A percentile compares a stretch with the other conserved stretches of the same genome.
These are phyloP conservation scores for Coniella lustricola DNA, from an alignment of 2,329 filamentous ascomycete genomes.

Conservation along the genomic window DNA sequence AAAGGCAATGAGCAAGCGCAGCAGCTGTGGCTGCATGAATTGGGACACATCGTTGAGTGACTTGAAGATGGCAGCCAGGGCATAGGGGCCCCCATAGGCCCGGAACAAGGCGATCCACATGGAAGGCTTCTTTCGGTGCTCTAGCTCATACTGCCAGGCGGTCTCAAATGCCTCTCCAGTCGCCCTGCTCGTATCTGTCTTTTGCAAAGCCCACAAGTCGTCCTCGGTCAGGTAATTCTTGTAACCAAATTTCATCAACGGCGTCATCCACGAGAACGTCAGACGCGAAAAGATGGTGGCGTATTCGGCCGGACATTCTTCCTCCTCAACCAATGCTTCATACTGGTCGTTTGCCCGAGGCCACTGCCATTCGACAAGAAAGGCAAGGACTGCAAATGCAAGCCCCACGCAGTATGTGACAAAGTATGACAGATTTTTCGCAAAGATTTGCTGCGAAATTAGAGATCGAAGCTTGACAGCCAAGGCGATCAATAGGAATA, in stretches of 20 bases:
- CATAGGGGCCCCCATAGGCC: conserved; percentile 80
- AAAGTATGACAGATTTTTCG: conserved; percentile 65
- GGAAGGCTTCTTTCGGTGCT: conserved; percentile 61
- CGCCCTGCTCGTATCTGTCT: conserved; percentile 67
- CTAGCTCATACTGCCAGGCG: conserved; percentile 72
- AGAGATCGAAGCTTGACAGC: conserved; percentile 81
- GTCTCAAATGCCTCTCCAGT: conserved; percentile 65
- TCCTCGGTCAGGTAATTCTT: conserved; percentile 87
- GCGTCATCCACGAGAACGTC: conserved; percentile 98
- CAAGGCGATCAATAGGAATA: conserved; percentile 72
- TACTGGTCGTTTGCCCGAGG: conserved; percentile 66
- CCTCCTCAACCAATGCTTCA: conserved; percentile 47
- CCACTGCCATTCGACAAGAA: conserved; percentile 77
- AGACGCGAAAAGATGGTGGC: conserved; percentile 89
- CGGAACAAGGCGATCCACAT: conserved; percentile 81
- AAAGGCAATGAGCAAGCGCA: conserved; percentile 77
- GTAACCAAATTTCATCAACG: conserved; percentile 93
- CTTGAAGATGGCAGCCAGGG: conserved; percentile 79
- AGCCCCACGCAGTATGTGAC: conserved; percentile 66
- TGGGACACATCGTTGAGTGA: conserved; percentile 77
- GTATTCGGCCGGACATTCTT: conserved; percentile 71
- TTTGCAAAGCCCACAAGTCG: conserved; percentile 87
- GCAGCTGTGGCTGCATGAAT: conserved; percentile 84
- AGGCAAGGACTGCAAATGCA: conserved; percentile 62
- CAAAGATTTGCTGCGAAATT: conserved; percentile 67